Conservation (phyloP, 345 rosid genomes). For the Eucalyptus sp. region DNA sequence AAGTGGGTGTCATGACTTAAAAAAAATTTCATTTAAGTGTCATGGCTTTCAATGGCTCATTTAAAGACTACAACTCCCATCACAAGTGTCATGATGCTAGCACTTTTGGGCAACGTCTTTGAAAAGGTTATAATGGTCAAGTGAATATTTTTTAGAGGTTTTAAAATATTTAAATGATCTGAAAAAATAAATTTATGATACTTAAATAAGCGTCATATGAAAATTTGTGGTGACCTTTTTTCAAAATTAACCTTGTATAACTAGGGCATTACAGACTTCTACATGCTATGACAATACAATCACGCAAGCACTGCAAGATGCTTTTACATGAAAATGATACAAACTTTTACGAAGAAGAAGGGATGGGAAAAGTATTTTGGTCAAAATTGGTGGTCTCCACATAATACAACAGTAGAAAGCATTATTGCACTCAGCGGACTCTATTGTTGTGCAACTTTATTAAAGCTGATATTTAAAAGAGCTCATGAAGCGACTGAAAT, state of each 20-base stretch:
- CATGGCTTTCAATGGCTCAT: rapidly evolving
- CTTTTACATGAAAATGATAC: not conserved
- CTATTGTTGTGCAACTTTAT: not conserved
- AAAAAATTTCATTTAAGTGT: too few species aligned
- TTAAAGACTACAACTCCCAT: too few species aligned
- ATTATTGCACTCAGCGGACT: not conserved
- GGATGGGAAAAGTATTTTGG: rapidly evolving
- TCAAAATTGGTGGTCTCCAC: not conserved
- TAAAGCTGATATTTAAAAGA: not conserved
- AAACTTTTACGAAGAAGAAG: too few species aligned
- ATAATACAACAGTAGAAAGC: not conserved
- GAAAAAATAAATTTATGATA: too few species aligned
- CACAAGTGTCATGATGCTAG: too few species aligned
- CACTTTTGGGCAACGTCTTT: too few species aligned
- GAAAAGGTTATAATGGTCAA: too few species aligned
- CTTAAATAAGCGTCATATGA: too few species aligned
- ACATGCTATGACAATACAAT: not conserved
- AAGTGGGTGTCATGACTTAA: too few species aligned
- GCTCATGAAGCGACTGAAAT: not conserved
- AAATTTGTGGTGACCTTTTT: too few species aligned
- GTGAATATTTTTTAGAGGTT: too few species aligned
- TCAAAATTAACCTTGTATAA: not conserved
- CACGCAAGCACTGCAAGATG: not conserved
- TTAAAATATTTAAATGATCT: too few species aligned
- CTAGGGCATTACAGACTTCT: not conserved